A percentile compares a stretch with the other conserved stretches of the same genome.
phyloP scores from a whole-genome alignment of 805 yeast species.

The Candida anglica region DNA sequence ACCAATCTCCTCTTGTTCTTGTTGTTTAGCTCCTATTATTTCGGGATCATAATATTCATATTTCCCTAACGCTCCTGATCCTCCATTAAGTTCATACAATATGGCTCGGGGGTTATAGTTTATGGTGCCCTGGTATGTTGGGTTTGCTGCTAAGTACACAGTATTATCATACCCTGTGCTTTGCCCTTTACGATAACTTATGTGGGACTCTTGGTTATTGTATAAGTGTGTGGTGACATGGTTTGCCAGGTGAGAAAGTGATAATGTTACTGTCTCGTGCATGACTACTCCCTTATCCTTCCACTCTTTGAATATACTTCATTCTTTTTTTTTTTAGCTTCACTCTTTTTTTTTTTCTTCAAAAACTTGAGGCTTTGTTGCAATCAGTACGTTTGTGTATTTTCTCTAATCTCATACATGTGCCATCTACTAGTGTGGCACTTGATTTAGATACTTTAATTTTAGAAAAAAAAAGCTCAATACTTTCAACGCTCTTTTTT shows the following conservation, averaged over 20 bases:
- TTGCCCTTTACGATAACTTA: constrained; percentile 45
- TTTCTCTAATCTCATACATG: no score
- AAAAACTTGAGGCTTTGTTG: no score
- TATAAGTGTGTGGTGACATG: constrained; percentile 77
- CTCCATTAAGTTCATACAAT: constrained; percentile 77
- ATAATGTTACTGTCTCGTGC: constrained; percentile 73
- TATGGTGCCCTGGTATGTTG: constrained; percentile 23
- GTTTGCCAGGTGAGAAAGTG: constrained; percentile 70
- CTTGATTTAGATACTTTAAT: no score
- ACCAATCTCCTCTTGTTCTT: constrained; percentile 8
- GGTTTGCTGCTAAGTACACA: constrained; percentile 25
- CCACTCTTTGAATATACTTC: not conserved
- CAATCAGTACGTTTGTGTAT: no score
- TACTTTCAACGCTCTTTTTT: no score
- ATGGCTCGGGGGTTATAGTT: constrained; percentile 75
- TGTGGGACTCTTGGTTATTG: constrained; percentile 70
- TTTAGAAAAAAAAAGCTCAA: no score
- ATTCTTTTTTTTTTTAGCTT: no score
- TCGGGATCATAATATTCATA: constrained; percentile 41
- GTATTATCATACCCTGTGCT: constrained; percentile 46
- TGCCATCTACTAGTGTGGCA: no score
- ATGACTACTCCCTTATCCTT: constrained; percentile 24
- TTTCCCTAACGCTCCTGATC: constrained; percentile 65
- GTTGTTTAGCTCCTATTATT: constrained; percentile 6
- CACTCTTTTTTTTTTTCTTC: no score